A percentile compares a stretch with the other conserved stretches of the same genome.
Conservation (phyloP, 495 filamentous ascomycete species). For the Podospora appendiculata region DNA sequence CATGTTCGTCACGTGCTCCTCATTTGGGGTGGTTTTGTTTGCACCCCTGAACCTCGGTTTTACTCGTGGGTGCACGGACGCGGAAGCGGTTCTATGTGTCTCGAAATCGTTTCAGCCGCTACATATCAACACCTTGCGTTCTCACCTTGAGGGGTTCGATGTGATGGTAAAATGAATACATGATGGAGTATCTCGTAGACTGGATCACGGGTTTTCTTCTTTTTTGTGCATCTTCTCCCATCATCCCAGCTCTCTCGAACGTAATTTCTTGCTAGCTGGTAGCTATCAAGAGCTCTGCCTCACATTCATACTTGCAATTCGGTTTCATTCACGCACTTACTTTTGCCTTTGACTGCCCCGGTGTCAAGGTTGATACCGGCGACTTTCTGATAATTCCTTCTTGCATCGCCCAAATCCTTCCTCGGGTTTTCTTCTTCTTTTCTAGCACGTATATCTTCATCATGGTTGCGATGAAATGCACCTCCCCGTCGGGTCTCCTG, state of each 20-base stretch:
- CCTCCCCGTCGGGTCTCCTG: not conserved
- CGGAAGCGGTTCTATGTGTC: not conserved
- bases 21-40: no score
- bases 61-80: not conserved
- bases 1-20: no score
- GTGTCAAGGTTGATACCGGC: not conserved
- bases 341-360: not conserved
- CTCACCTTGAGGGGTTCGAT: not conserved
- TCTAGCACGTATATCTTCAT: no score
- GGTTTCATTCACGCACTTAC: not conserved
- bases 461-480: not conserved
- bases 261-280: no score
- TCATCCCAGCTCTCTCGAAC: no score
- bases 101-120: conserved; percentile 11
- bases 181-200: no score
- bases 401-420: not conserved
- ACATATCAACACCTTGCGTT: not conserved
- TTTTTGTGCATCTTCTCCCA: no score
- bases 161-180: not conserved
- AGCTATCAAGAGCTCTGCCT: no score
- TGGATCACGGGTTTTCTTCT: no score
- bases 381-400: not conserved
- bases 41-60: not conserved
- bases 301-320: no score
- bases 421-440: no score